Base-by-base conservation (phyloP, 2,329 filamentous ascomycete species). In the Apiospora malaysiana region DNA sequence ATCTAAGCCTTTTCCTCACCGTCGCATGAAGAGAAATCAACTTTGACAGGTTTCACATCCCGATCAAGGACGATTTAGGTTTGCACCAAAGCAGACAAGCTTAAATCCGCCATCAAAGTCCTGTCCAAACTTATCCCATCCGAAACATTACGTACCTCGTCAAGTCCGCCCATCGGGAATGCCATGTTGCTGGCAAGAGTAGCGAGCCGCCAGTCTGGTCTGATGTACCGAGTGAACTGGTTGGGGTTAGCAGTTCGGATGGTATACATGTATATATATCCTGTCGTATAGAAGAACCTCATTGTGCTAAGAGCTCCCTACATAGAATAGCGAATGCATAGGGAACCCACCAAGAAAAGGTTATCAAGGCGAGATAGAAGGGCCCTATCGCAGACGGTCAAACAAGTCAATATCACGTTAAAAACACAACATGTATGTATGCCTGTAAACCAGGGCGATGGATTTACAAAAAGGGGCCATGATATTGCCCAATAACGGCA, bases 21-120 rank as follows among this genome's bases (percentile, higher is more conserved):
- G 4, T n/a, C 7, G 56, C 32, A n/a, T 37, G 40, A 10, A 40
- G 32, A 63, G 27, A 9, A 37, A 63, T 37, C 27, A 40, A 40
- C 56, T 63, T 63, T 63, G 56, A 63, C 56, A 63, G 56, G 56
- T 63, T 63, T 63, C 56, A 63, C 56, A 4, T 63, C 56, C 42
- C 42, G 32, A 63, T 63, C 56, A 23, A 40, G 56, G 27, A 40
- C 32, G 32, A 18, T 63, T 63, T 40, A 63, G 56, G 56, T 63
- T 63, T 40, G 32, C 32, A n/a, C 56, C 27, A 63, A 32, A 63
- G 27, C 32, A 63, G 8, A 40, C 56, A 63, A 63, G 56, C 56
- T 63, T 63, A 63, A 40, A 63, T 40, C 56, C 32, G 27, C 56
- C 9, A 12, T 47, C 45, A n/a, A 21, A 32, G 56, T 40, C 32